Percentiles rank a stretch among this genome's conserved stretches.
These are phyloP conservation scores for Choanephora cucurbitarum DNA, from an alignment of 371 early-diverging fungal species.

Conservation along the genomic window DNA sequence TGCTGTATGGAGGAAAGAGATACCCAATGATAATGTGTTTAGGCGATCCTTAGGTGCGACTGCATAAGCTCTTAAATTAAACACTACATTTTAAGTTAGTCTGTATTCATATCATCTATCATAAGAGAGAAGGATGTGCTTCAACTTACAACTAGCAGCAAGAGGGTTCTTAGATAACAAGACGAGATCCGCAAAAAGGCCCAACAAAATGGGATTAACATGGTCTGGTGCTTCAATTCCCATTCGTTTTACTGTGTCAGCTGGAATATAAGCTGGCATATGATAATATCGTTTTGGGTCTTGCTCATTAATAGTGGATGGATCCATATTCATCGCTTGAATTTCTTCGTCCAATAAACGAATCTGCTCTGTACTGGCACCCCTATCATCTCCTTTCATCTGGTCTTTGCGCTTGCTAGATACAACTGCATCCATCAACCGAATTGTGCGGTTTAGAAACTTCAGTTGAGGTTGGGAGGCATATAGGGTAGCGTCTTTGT, in stretches of 20 bases:
- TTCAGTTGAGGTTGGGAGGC: slow-evolving; percentile 9
- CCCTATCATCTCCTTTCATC: not conserved
- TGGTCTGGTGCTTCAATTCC: not conserved
- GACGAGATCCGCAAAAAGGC: slow-evolving; percentile 65
- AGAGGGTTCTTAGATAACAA: slow-evolving; percentile 55
- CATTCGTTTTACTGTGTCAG: not conserved
- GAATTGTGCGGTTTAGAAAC: slow-evolving; percentile 49
- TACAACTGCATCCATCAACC: slow-evolving; percentile 41
- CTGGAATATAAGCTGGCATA: slow-evolving; percentile 4
- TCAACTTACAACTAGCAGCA: slow-evolving; percentile 62
- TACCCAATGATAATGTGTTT: slow-evolving; percentile 62
- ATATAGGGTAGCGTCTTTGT: not conserved
- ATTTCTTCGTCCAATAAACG: slow-evolving; percentile 21
- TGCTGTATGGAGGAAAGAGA: slow-evolving; percentile 64
- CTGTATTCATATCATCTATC: not conserved
- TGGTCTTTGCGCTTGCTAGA: slow-evolving; percentile 1
- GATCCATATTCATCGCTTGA: slow-evolving; percentile 24
- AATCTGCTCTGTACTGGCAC: slow-evolving; percentile 12
- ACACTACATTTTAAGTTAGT: slow-evolving; percentile 49
- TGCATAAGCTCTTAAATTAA: slow-evolving; percentile 62
- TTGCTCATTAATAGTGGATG: slow-evolving; percentile 19
- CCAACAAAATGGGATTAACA: slow-evolving; percentile 49
- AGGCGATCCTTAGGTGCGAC: slow-evolving; percentile 65
- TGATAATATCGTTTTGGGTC: slow-evolving; percentile 20
- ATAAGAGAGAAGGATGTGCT: not conserved